phyloP scores from a whole-genome alignment of 768 basidiomycete species.

The Suillus hirtellus region DNA sequence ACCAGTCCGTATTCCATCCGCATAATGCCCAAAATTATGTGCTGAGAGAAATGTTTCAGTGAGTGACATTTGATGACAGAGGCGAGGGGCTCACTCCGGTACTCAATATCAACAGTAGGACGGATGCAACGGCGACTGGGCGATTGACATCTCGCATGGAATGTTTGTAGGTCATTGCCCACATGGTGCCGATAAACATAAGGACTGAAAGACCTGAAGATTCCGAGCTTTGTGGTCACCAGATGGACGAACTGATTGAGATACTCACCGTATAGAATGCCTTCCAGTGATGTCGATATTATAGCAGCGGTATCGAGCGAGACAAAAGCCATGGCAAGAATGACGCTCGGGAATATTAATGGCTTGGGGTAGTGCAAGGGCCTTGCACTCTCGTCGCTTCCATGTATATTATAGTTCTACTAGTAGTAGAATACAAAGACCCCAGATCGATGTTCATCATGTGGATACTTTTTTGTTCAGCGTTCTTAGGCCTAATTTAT shows the following conservation, averaged over 20 bases:
- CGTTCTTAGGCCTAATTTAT: background rate
- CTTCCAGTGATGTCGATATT: background rate
- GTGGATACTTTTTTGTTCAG: background rate
- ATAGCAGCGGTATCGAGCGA: background rate
- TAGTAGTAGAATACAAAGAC: background rate
- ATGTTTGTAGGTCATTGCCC: background rate
- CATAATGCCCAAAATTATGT: constrained; percentile 17
- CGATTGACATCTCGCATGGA: constrained; percentile 10
- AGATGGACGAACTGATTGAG: background rate
- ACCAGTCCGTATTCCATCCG: constrained; percentile 23
- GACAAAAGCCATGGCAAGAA: background rate
- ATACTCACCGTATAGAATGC: background rate
- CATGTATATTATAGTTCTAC: background rate
- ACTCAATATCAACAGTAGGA: constrained; percentile 22
- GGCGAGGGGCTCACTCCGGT: constrained; percentile 17
- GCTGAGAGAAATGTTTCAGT: constrained; percentile 7
- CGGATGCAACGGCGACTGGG: constrained; percentile 18
- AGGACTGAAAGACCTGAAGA: background rate
- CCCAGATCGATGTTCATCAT: background rate
- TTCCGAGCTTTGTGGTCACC: background rate
- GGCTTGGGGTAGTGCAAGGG: background rate
- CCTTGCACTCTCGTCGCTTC: background rate
- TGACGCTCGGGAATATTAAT: background rate
- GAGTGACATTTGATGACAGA: background rate
- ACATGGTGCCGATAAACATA: background rate